Percentiles rank a stretch among this genome's conserved stretches.
Conservation (phyloP, 2,329 filamentous ascomycete species). For the Botrytis elliptica region DNA sequence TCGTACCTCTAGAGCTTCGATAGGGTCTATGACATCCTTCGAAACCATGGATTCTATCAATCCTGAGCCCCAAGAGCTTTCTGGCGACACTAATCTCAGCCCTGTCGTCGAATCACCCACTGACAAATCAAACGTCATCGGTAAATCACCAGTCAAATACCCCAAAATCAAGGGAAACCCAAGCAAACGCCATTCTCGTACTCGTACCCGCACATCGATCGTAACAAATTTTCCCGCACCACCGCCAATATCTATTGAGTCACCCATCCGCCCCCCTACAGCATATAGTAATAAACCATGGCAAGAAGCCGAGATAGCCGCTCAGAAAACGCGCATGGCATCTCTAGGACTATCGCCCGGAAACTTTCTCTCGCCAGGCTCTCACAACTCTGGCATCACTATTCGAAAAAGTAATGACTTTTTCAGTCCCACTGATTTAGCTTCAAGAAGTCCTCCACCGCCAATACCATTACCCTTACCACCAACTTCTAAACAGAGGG, state of each 20-base stretch:
- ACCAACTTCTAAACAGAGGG: slow-evolving; percentile 31
- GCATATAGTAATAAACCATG: slow-evolving; percentile 25
- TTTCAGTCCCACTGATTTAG: slow-evolving; percentile 23
- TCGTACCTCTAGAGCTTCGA: slow-evolving; percentile 9
- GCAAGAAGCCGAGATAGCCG: slow-evolving; percentile 33
- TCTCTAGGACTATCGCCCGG: slow-evolving; percentile 18
- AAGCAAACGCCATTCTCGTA: slow-evolving; percentile 13
- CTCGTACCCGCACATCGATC: slow-evolving; percentile 11
- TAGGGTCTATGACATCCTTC: slow-evolving; percentile 28
- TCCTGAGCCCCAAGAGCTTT: slow-evolving; percentile 17
- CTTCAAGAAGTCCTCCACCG: slow-evolving; percentile 36
- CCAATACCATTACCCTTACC: slow-evolving; percentile 46
- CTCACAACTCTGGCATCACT: slow-evolving; percentile 1
- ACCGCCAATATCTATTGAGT: slow-evolving; percentile 28
- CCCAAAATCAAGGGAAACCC: slow-evolving; percentile 31
- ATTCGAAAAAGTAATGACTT: slow-evolving; percentile 18
- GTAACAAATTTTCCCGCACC: slow-evolving; percentile 26
- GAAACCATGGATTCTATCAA: slow-evolving; percentile 24
- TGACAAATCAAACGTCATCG: slow-evolving; percentile 25
- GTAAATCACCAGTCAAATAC: slow-evolving; percentile 32
- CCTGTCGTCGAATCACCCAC: slow-evolving; percentile 37
- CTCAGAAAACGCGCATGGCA: slow-evolving; percentile 22
- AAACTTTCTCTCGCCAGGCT: not conserved
- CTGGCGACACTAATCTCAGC: slow-evolving; percentile 29
- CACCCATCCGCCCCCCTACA: not conserved